Percentiles rank a stretch among this genome's conserved stretches.
Evolutionary conservation across 306 rosid species (phyloP).

Genomic region (Mimosa pudica): DNA sequence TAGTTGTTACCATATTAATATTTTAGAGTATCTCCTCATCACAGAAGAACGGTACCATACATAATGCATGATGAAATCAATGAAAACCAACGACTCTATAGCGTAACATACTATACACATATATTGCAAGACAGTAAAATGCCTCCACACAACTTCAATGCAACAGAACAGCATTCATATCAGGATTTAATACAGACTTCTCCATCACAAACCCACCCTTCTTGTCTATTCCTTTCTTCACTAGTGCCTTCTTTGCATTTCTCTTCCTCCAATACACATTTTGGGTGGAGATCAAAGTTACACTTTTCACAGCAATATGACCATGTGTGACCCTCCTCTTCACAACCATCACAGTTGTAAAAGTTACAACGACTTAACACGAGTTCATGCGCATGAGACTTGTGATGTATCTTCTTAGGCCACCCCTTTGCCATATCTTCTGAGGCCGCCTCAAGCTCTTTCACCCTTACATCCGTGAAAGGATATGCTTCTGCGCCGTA

Average conservation of each 20-base stretch:
- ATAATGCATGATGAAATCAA: neutral
- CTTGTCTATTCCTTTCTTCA: conserved; percentile 20
- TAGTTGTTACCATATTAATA: neutral
- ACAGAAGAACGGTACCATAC: neutral
- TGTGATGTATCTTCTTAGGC: conserved; percentile 59
- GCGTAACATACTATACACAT: neutral
- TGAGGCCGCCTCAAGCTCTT: conserved; percentile 47
- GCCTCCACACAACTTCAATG: neutral
- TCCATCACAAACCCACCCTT: conserved; percentile 62
- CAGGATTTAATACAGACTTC: conserved; percentile 56
- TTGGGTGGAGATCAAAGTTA: conserved; percentile 69
- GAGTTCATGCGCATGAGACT: conserved; percentile 63
- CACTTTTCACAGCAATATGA: conserved; percentile 65
- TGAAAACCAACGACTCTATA: neutral
- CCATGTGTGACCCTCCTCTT: conserved; percentile 49
- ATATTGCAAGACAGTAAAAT: neutral
- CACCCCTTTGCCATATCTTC: conserved; percentile 65
- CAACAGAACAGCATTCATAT: neutral
- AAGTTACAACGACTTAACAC: conserved; percentile 38
- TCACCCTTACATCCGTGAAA: conserved; percentile 57
- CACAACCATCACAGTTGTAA: conserved; percentile 52
- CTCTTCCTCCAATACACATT: conserved; percentile 51
- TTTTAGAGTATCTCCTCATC: neutral
- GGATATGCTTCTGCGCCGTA: conserved; percentile 79
- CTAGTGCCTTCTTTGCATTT: conserved; percentile 31